Conservation (phyloP, 2,329 filamentous ascomycete genomes). For the Penicillium sumatraense region DNA sequence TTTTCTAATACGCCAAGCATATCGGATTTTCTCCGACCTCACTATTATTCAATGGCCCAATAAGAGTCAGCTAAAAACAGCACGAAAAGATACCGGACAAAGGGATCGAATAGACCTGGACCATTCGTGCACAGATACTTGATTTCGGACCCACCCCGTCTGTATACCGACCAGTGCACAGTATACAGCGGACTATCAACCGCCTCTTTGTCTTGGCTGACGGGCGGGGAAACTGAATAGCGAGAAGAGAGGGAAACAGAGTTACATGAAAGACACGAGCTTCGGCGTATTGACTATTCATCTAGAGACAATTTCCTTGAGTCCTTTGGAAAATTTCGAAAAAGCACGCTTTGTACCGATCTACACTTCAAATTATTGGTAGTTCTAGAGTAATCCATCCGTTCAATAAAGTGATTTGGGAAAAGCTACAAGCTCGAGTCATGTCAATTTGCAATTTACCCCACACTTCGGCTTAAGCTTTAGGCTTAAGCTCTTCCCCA, state of each 20-base stretch:
- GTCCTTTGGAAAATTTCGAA: too few relatives aligned
- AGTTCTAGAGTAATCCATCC: not conserved
- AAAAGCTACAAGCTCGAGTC: not conserved
- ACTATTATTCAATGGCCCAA: not conserved
- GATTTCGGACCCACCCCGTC: not conserved
- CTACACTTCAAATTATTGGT: too few relatives aligned
- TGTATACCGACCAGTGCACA: not conserved
- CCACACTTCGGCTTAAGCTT: conserved; percentile 4
- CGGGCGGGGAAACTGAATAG: not conserved
- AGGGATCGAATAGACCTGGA: not conserved
- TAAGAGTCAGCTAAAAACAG: too few relatives aligned
- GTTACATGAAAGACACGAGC: not conserved
- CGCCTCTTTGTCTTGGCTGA: conserved; percentile 6
- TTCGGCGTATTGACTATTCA: too few relatives aligned
- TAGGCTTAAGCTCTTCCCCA: conserved; percentile 2
- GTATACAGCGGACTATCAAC: not conserved
- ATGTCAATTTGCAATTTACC: not conserved
- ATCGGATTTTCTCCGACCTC: not conserved
- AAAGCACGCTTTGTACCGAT: too few relatives aligned
- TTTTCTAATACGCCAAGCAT: not conserved
- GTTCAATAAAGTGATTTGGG: not conserved
- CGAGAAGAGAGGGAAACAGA: not conserved
- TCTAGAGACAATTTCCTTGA: too few relatives aligned
- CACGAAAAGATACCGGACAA: not conserved
- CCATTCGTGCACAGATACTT: not conserved